Percentiles rank a stretch among this genome's conserved stretches.
These are phyloP conservation scores for Phaeodactylum tricornutum DNA, from an alignment of 108 stramenopile species.

Conservation along the genomic window DNA sequence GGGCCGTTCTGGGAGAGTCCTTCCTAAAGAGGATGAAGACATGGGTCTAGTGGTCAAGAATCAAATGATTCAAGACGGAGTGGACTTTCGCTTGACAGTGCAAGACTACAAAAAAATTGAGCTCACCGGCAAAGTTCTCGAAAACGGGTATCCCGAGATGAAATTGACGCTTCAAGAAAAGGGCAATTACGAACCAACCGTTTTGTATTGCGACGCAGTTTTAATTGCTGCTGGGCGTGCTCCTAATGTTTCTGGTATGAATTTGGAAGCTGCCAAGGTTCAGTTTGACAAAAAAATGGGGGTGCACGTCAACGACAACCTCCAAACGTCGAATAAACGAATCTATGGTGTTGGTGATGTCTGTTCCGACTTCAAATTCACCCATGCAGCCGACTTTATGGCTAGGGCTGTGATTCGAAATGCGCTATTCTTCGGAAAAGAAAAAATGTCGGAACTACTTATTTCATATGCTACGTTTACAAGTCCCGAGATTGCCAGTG, in stretches of 20 bases:
- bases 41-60: constrained; percentile 40
- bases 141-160: constrained; percentile 35
- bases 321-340: constrained; percentile 55
- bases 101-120: constrained; percentile 33
- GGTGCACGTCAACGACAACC: constrained; percentile 66
- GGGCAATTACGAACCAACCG: constrained; percentile 16
- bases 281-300: constrained; percentile 59
- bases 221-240: constrained; percentile 74
- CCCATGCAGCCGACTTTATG: constrained; percentile 85
- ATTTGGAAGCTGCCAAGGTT: constrained; percentile 73
- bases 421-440: constrained; percentile 74
- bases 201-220: constrained; percentile 57
- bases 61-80: constrained; percentile 51
- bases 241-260: constrained; percentile 81
- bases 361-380: constrained; percentile 79
- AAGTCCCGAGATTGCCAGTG: constrained; percentile 81
- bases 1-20: constrained; percentile 42
- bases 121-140: constrained; percentile 31
- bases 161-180: constrained; percentile 37
- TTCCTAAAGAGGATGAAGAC: constrained; percentile 74
- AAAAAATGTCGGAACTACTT: constrained; percentile 50
- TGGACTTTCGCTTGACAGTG: constrained; percentile 32
- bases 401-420: constrained; percentile 78
- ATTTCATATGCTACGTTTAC: constrained; percentile 88
- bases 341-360: constrained; percentile 81